These are phyloP conservation scores for Graphilbum fragrans DNA, from an alignment of 2,329 filamentous ascomycete genomes.

Conservation along the genomic window DNA sequence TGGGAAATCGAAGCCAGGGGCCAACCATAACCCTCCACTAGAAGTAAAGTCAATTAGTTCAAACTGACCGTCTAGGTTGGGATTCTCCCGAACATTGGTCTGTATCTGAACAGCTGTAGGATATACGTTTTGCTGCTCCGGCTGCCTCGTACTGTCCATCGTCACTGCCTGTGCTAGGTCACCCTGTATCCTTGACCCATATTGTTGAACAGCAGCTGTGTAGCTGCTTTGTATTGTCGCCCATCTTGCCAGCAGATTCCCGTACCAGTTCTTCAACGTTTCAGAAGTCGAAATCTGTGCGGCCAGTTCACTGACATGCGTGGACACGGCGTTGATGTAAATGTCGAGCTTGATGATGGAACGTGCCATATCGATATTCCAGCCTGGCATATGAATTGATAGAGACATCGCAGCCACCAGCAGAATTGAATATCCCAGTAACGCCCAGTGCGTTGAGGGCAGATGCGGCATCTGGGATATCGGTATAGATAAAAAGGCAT, in stretches of 20 bases:
- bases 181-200: too few species aligned
- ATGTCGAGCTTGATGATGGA: slow-evolving; percentile 2
- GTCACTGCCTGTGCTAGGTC: neutral
- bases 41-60: too few species aligned
- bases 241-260: neutral
- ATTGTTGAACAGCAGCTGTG: neutral
- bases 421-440: slow-evolving; percentile 1
- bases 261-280: slow-evolving; percentile 1
- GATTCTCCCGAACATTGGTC: too few species aligned
- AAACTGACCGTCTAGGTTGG: too few species aligned
- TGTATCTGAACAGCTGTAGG: too few species aligned
- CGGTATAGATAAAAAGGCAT: neutral
- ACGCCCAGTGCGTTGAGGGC: neutral
- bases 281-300: neutral
- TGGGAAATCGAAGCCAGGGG: too few species aligned
- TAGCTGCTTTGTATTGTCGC: neutral
- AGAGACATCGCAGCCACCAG: slow-evolving; percentile 1
- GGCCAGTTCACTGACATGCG: neutral
- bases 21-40: too few species aligned
- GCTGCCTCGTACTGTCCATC: too few species aligned
- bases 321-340: slow-evolving; percentile 2
- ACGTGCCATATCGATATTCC: slow-evolving; percentile 1
- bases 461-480: neutral
- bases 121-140: too few species aligned
- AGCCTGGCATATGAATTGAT: neutral